Conservation (phyloP, 2,329 filamentous ascomycete species). For the Microdochium bolleyi region DNA sequence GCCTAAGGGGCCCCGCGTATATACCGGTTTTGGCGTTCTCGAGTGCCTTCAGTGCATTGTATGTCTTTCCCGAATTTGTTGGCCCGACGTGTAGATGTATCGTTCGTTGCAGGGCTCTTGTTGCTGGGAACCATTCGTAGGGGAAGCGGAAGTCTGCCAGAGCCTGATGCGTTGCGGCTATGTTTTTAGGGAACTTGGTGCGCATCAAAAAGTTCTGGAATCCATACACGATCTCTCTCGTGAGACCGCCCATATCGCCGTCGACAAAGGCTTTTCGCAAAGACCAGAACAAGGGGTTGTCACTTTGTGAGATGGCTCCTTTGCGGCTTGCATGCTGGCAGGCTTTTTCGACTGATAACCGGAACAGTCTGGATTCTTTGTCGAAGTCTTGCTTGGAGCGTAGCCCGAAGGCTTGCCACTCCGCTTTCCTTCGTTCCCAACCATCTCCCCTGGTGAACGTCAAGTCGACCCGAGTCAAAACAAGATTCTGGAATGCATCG, state of each 20-base stretch:
- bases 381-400: constrained; percentile 31
- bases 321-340: constrained; percentile 32
- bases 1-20: constrained; percentile 81
- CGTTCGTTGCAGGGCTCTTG: constrained; percentile 70
- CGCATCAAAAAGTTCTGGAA: constrained; percentile 61
- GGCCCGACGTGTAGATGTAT: constrained; percentile 92
- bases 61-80: constrained; percentile 97
- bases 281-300: constrained; percentile 48
- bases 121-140: constrained; percentile 84
- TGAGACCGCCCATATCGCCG: constrained; percentile 40
- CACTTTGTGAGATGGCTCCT: constrained; percentile 24
- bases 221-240: constrained; percentile 53
- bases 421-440: constrained; percentile 13
- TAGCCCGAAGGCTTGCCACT: constrained; percentile 25
- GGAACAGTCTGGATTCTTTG: constrained; percentile 36
- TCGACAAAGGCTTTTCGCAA: constrained; percentile 53
- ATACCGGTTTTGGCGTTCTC: constrained; percentile 70
- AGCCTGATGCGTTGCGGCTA: constrained; percentile 51
- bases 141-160: constrained; percentile 83
- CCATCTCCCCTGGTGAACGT: constrained; percentile 20
- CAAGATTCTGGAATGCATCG: constrained; percentile 13
- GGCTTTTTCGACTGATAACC: constrained; percentile 32
- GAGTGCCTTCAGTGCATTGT: constrained; percentile 79
- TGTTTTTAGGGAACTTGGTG: constrained; percentile 43
- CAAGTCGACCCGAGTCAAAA: constrained; percentile 20